Percentiles rank a stretch among this genome's conserved stretches.
phyloP scores from a whole-genome alignment of 129 eudicot genomes.

The Artemisia annua region DNA sequence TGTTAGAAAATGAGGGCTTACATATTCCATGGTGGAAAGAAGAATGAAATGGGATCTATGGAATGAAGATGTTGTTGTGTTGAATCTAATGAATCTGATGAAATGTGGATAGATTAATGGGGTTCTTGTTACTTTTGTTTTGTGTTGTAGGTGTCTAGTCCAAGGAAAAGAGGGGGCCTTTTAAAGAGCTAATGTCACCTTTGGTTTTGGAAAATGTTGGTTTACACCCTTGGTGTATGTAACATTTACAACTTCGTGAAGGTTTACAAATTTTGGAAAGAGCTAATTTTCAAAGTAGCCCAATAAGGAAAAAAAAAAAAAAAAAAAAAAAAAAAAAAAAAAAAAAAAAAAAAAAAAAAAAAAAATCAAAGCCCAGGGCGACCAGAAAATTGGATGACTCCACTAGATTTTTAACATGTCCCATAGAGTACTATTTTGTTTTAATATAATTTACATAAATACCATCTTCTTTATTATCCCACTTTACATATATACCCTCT shows the following conservation, averaged over 20 bases:
- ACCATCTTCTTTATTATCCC: no score
- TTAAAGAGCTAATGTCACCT: conserved; percentile 18
- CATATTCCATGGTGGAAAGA: conserved; percentile 30
- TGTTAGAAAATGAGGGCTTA: conserved; percentile 3
- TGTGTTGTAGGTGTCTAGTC: conserved; percentile 4
- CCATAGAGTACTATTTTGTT: no score
- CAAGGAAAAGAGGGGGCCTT: not conserved
- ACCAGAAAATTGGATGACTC: no score
- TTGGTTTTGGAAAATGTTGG: not conserved
- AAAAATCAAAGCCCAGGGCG: no score
- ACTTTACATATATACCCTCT: no score
- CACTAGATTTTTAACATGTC: no score
- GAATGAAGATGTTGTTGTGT: not conserved
- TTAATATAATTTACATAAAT: no score
- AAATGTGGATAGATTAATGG: conserved; percentile 21
- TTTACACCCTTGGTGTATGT: not conserved
- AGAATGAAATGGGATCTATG: conserved; percentile 9
- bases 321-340: no score
- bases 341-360: no score
- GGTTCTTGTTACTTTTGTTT: conserved; percentile 20
- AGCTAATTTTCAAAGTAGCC: no score
- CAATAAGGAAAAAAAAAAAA: no score
- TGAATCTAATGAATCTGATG: conserved; percentile 20
- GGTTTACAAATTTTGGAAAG: no score
- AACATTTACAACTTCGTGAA: not conserved